Base-by-base conservation (phyloP, 306 rosid genomes). In the Cyamopsis tetragonoloba region DNA sequence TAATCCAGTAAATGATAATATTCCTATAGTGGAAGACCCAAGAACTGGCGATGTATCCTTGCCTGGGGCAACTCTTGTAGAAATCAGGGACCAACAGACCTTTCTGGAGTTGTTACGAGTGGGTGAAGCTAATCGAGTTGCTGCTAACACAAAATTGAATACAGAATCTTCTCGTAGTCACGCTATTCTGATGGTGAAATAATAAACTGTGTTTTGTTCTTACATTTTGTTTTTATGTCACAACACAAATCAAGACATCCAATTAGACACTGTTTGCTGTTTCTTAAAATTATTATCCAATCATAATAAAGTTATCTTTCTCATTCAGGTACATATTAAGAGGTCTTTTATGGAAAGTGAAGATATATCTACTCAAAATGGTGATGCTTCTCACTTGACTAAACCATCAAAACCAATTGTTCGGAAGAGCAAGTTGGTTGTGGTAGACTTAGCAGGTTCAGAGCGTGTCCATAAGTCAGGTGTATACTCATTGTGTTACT, bases 381-480 rank as follows among this genome's bases (percentile, higher is more conserved):
- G 91, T 6, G 96, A 83, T 11, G 17, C 86, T 38, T 81, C 96
- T 51, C 91, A 81, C 72, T 79, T 88, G 77, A 83, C 74, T 49
- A 89, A 88, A 81, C 88, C 89, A 61, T 86, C 81, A 56, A 86
- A 75, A 72, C 95, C 98, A 72, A 80, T 92, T 74, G 79, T 92
- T 56, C 87, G 96, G 64, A 92, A 84, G 79, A 92, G 96, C 85
- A 92, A 92, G 86, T 84, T 92, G 48, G 93, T 92, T 66, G 85
- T 89, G 75, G 98, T 92, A 73, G 98, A 92, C 87, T 83, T 92
- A 77, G 98, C 98, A 28, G 98, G 98, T 72, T 92, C 98, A 8
- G 98, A 92, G 89, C 96, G 98, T 50, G 75, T 89, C 68, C 91
- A 89, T 35, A 92, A 92, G 80, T 92, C 98, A 87, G 98, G 98